Percentiles rank a stretch among this genome's conserved stretches.
Evolutionary conservation across 2,329 filamentous ascomycete species (phyloP).

Genomic region (Metarhizium brunneum): DNA sequence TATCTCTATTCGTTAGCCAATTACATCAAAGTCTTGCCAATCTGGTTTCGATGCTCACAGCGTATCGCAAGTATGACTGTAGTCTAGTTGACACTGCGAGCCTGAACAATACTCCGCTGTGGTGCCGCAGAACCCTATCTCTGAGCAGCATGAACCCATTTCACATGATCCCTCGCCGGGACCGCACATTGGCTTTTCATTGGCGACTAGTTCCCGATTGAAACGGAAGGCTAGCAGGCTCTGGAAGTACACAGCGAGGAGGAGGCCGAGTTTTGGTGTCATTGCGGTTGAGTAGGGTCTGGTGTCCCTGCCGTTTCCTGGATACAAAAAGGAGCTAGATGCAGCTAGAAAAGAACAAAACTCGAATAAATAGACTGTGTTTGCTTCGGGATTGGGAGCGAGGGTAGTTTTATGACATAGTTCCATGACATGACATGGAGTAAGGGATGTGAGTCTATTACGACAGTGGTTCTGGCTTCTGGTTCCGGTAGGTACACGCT

Average conservation of each 20-base stretch:
- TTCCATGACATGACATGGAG: neutral
- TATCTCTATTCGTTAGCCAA: neutral
- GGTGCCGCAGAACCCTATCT: constrained; percentile 27
- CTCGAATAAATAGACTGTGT: neutral
- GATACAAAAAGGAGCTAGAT: neutral
- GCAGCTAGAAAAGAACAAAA: neutral
- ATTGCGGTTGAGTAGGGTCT: neutral
- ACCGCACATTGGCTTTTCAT: constrained; percentile 17
- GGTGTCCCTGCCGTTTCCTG: neutral
- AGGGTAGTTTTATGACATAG: neutral
- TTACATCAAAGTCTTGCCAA: neutral
- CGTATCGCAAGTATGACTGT: constrained; percentile 30
- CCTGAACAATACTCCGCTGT: constrained; percentile 24
- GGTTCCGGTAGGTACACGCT: neutral
- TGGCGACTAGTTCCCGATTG: neutral
- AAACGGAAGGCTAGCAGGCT: neutral
- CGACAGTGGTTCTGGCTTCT: neutral
- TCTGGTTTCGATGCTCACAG: constrained; percentile 21
- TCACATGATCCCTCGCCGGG: constrained; percentile 25
- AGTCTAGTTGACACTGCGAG: constrained; percentile 29
- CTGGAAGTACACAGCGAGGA: neutral
- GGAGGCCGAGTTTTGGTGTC: neutral
- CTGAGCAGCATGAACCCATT: constrained; percentile 26
- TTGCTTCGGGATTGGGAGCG: neutral
- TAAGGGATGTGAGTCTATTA: neutral